Evolutionary conservation across 129 eudicot genomes (phyloP).

Genomic region (Scalesia atractyloides): DNA sequence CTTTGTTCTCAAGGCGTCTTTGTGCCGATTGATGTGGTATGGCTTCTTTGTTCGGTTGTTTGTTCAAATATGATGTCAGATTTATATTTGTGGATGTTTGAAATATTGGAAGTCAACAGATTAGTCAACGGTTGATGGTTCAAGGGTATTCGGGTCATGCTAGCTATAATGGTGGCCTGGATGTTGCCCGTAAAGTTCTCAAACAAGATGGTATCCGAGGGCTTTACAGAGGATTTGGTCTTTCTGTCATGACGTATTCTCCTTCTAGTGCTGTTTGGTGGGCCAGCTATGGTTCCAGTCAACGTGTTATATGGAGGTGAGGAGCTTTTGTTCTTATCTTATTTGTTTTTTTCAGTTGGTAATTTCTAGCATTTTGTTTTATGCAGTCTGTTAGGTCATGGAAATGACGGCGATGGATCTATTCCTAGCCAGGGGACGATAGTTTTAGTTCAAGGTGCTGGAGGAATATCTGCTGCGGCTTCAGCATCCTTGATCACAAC

Average conservation of each 20-base stretch:
- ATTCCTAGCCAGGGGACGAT: conserved; percentile 15
- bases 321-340: background rate
- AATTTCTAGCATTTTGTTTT: background rate
- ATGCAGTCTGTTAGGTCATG: conserved; percentile 18
- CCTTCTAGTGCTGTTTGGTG: conserved; percentile 99
- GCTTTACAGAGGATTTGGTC: conserved; percentile 91
- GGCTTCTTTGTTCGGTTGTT: conserved; percentile 10
- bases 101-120: conserved; percentile 42
- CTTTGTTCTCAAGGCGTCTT: conserved; percentile 82
- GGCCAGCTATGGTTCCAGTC: conserved; percentile 99
- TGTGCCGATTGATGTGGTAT: conserved; percentile 98
- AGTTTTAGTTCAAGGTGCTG: conserved; percentile 82
- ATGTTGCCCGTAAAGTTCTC: conserved; percentile 82
- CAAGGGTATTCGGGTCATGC: conserved; percentile 99
- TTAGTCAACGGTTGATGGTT: conserved; percentile 96
- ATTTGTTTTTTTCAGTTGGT: conserved; percentile 8
- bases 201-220: conserved; percentile 92
- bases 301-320: conserved; percentile 93
- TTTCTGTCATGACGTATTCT: conserved; percentile 90
- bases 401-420: conserved; percentile 3
- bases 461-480: conserved; percentile 86
- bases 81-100: background rate
- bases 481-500: conserved; percentile 89
- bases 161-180: conserved; percentile 85
- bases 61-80: background rate